Evolutionary conservation across 2,329 filamentous ascomycete species (phyloP), one percentile per base, ranked within the genome.

Genomic region (Aspergillus ochraceoroseus): DNA sequence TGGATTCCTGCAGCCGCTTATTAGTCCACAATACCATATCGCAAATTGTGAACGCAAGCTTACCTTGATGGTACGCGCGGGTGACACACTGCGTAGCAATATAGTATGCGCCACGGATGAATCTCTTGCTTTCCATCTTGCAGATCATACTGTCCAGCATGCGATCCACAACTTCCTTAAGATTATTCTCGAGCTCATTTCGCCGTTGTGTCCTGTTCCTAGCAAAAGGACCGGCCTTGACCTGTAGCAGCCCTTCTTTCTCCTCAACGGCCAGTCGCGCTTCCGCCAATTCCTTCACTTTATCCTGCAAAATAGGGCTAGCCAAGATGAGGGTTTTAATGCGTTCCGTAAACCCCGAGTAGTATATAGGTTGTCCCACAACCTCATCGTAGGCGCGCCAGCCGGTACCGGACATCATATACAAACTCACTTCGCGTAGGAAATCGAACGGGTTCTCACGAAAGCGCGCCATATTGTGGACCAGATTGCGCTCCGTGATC

Each of bases 81-180:
- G 90, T 94, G 47, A 96, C 72, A 32, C 96, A 73, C 66, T 96
- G 90, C 1, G 89, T 94, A 32, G 74, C 74, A 26, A 95, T 61
- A 62, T 95, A 98, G 62, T 96, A 96, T 32, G 92, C 90, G 15
- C 87, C 80, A 33, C 92, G 75, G 53, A 98, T 95, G 59, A 96
- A 96, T 2, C 79, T 72, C 61, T 89, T 94, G 72, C 84, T 94
- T 66, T 98, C 92, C 75, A 96, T 90, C 68, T 98, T 98, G 76
- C 90, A 96, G 47, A 98, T 95, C 92, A 98, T 96, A 48, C 83
- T 80, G 59, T 95, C 87, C 15, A 88, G 87, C 76, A 92, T 82
- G 51, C 83, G 82, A 49, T 92, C 87, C 3, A 87, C 85, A 3
- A 95, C 82, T 58, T 95, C 82, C 39, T 80, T 75, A 31, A 98